phyloP scores from a whole-genome alignment of 805 yeast genomes.

The Hemisphaericaspora nanyangensis region DNA sequence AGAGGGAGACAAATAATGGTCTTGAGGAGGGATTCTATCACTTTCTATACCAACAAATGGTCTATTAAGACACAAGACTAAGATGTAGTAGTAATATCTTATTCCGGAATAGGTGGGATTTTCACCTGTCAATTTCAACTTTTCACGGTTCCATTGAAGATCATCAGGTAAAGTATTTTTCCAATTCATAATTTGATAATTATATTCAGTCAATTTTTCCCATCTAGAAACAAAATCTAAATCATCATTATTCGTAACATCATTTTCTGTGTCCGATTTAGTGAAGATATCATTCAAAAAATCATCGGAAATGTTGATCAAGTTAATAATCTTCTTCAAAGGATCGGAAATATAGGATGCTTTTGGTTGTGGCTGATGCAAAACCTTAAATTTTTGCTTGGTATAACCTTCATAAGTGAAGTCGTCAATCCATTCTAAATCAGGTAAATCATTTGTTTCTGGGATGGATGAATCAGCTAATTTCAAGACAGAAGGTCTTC shows the following conservation, averaged over 20 bases:
- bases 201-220: conserved; percentile 42
- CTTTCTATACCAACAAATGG: conserved; percentile 48
- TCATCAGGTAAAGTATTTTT: conserved; percentile 44
- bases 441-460: conserved; percentile 57
- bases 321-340: conserved; percentile 36
- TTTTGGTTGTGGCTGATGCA: conserved; percentile 8
- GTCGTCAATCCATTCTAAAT: conserved; percentile 59
- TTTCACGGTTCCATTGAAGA: conserved; percentile 44
- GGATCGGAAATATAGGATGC: conserved; percentile 41
- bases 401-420: conserved; percentile 36
- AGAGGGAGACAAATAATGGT: conserved; percentile 26
- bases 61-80: conserved; percentile 54
- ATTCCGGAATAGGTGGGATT: conserved; percentile 54
- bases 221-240: conserved; percentile 38
- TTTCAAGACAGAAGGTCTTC: conserved; percentile 54
- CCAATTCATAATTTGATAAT: conserved; percentile 51
- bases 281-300: conserved; percentile 44
- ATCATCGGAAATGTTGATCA: conserved; percentile 43
- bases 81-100: conserved; percentile 55
- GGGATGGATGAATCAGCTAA: conserved; percentile 58
- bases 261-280: conserved; percentile 28
- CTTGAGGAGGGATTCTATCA: conserved; percentile 8
- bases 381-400: conserved; percentile 12
- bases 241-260: conserved; percentile 30
- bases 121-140: conserved; percentile 39